phyloP scores from a whole-genome alignment of 805 yeast genomes.

The Metahyphopichia silvanorum region DNA sequence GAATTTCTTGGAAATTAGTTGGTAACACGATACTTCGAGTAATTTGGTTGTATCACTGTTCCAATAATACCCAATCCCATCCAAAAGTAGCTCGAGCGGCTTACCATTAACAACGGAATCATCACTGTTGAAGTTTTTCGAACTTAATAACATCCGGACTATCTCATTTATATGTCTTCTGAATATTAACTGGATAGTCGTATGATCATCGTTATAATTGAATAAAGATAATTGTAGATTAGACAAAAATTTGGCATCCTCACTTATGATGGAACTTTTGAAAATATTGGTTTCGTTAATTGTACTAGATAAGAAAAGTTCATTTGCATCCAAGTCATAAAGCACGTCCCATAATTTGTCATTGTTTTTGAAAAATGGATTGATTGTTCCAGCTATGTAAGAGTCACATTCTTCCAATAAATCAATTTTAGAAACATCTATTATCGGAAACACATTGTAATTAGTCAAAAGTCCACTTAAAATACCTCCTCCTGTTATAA shows the following conservation, averaged over 20 bases:
- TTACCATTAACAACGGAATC: conserved; percentile 12
- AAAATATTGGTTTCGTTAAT: conserved; percentile 14
- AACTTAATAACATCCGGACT: conserved; percentile 33
- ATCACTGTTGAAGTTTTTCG: conserved; percentile 30
- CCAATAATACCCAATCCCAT: conserved; percentile 45
- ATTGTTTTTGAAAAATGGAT: conserved; percentile 57
- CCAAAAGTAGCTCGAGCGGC: conserved; percentile 26
- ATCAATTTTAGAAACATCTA: conserved; percentile 59
- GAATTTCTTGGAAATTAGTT: conserved; percentile 32
- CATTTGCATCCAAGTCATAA: conserved; percentile 56
- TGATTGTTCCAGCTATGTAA: conserved; percentile 65
- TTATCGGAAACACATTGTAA: conserved; percentile 51
- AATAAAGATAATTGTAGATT: conserved; percentile 40
- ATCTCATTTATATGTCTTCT: conserved; percentile 45
- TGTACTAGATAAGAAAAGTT: conserved; percentile 28
- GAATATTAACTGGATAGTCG: conserved; percentile 41
- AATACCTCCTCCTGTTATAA: conserved; percentile 43
- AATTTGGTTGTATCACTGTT: conserved; percentile 38
- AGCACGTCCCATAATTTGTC: conserved; percentile 57
- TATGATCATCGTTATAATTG: conserved; percentile 44
- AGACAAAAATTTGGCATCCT: conserved; percentile 44
- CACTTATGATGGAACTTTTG: conserved; percentile 38
- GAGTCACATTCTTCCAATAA: conserved; percentile 37
- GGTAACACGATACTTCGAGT: conserved; percentile 40
- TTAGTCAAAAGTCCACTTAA: conserved; percentile 35